These are phyloP conservation scores for Vigna trinervia DNA, from an alignment of 306 rosid species.

Conservation along the genomic window DNA sequence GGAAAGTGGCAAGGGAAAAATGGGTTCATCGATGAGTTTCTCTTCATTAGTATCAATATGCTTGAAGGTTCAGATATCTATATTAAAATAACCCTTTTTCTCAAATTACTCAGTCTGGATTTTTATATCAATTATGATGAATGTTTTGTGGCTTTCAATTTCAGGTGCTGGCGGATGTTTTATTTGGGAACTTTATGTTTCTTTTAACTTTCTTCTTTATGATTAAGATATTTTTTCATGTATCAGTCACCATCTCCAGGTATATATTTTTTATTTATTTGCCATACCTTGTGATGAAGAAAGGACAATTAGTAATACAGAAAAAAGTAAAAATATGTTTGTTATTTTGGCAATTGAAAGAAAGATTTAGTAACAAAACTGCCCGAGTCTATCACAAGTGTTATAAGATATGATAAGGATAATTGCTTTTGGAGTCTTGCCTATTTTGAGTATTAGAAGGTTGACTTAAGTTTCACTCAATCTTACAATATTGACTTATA, in stretches of 20 bases:
- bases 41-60: constrained; percentile 62
- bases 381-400: constrained; percentile 20
- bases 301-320: neutral
- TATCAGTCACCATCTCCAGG: constrained; percentile 58
- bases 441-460: neutral
- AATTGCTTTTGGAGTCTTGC: constrained; percentile 19
- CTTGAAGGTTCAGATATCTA: constrained; percentile 62
- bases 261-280: constrained; percentile 44
- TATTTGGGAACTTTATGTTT: constrained; percentile 74
- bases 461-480: too few species aligned
- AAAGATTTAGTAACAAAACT: constrained; percentile 18
- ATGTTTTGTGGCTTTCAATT: constrained; percentile 34
- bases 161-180: constrained; percentile 66
- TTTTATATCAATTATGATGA: constrained; percentile 39
- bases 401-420: constrained; percentile 12
- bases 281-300: constrained; percentile 8
- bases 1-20: constrained; percentile 57
- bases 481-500: too few species aligned
- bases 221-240: constrained; percentile 56
- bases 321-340: neutral
- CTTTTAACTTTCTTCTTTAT: constrained; percentile 62
- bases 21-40: constrained; percentile 54
- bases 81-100: constrained; percentile 15
- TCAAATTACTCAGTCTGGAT: constrained; percentile 38
- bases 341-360: constrained; percentile 24